A percentile compares a stretch with the other conserved stretches of the same genome.
Conservation (phyloP, 352 stramenopile genomes). For the Globisporangium alternatum region DNA sequence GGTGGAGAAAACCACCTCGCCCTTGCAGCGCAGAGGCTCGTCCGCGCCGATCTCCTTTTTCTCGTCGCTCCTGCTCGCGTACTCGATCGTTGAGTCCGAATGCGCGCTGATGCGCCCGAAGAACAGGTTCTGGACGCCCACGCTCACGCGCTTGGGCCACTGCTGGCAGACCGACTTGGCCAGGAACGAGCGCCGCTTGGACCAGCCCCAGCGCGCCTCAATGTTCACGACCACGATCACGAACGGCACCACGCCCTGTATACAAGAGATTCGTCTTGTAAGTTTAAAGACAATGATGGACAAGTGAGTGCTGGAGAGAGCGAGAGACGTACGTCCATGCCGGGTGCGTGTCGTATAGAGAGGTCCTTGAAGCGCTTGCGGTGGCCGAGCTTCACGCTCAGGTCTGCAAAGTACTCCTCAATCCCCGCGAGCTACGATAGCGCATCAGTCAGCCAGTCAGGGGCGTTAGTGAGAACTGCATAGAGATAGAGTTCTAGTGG, state of each 20-base stretch:
- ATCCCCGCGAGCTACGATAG: constrained; percentile 12
- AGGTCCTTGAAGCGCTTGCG: constrained; percentile 19
- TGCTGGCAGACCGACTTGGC: constrained; percentile 14
- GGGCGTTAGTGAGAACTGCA: not conserved
- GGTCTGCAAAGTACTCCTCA: constrained; percentile 12
- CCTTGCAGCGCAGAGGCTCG: constrained; percentile 14
- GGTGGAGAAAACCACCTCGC: constrained; percentile 15
- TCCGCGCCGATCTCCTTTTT: not conserved
- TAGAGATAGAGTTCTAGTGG: not conserved
- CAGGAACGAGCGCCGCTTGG: constrained; percentile 10
- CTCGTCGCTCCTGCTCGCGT: constrained; percentile 8
- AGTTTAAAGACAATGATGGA: not conserved
- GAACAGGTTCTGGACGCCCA: constrained; percentile 15
- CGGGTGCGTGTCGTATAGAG: constrained; percentile 8
- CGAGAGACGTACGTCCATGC: constrained; percentile 13
- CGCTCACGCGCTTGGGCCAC: constrained; percentile 13
- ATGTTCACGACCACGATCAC: constrained; percentile 14
- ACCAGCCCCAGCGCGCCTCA: constrained; percentile 9
- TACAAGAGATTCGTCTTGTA: not conserved
- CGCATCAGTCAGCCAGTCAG: not conserved
- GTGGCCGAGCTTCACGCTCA: constrained; percentile 16
- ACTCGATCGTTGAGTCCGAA: constrained; percentile 13
- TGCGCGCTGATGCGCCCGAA: constrained; percentile 9
- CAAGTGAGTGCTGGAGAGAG: not conserved
- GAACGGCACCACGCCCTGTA: constrained; percentile 13